These are phyloP conservation scores for Aspergillus clavatus DNA, from an alignment of 2,329 filamentous ascomycete genomes.

Conservation along the genomic window DNA sequence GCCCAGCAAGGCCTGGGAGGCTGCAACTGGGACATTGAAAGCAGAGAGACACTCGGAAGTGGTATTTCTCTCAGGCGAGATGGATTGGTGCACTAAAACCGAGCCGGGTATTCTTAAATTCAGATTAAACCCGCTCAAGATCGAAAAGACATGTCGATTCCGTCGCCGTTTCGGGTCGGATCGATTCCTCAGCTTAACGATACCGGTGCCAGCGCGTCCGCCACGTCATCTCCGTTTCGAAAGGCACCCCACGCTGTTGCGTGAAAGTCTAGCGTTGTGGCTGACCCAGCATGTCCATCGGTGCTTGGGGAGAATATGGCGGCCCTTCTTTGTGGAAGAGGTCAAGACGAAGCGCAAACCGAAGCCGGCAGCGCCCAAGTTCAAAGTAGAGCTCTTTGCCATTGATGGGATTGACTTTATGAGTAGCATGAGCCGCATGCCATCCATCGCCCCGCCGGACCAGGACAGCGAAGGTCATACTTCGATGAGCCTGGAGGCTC, in stretches of 20 bases:
- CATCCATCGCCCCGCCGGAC: slow-evolving; percentile 17
- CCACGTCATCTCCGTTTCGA: slow-evolving; percentile 22
- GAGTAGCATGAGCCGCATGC: slow-evolving; percentile 3
- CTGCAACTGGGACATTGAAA: slow-evolving; percentile 29
- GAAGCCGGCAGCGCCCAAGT: slow-evolving; percentile 18
- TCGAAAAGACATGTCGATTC: slow-evolving; percentile 43
- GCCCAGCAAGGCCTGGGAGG: slow-evolving; percentile 30
- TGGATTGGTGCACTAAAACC: slow-evolving; percentile 34
- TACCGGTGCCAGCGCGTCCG: slow-evolving; percentile 29
- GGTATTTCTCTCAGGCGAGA: slow-evolving; percentile 37
- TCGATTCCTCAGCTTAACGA: slow-evolving; percentile 41
- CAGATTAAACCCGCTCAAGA: slow-evolving; percentile 38
- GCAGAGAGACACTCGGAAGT: slow-evolving; percentile 33
- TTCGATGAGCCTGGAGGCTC: slow-evolving; percentile 33
- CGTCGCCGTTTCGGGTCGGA: slow-evolving; percentile 45
- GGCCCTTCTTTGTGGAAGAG: slow-evolving; percentile 42
- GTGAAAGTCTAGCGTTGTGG: slow-evolving; percentile 37
- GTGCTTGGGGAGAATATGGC: slow-evolving; percentile 42
- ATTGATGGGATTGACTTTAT: slow-evolving; percentile 40
- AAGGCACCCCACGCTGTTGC: slow-evolving; percentile 22
- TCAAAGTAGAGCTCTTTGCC: slow-evolving; percentile 42
- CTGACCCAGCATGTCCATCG: slow-evolving; percentile 35
- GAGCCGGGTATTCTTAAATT: slow-evolving; percentile 37
- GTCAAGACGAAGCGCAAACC: slow-evolving; percentile 31
- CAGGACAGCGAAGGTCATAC: slow-evolving; percentile 29